These are phyloP conservation scores for Chaetomium cochliodes DNA, from an alignment of 495 filamentous ascomycete genomes.

Conservation along the genomic window DNA sequence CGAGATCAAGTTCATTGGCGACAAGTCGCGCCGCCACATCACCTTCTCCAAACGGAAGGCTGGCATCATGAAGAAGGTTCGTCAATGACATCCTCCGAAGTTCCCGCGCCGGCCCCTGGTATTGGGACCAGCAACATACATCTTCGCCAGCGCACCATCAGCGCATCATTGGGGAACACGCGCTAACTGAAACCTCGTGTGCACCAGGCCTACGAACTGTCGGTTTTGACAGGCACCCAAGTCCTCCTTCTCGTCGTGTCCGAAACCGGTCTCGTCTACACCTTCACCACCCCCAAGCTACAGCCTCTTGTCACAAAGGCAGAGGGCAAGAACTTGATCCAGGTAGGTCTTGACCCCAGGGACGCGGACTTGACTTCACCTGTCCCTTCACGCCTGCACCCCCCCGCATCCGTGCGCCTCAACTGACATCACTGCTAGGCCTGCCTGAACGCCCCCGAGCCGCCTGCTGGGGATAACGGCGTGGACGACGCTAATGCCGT, in stretches of 20 bases:
- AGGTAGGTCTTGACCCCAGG: slow-evolving; percentile 58
- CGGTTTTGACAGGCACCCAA: slow-evolving; percentile 96
- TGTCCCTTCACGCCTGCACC: no score
- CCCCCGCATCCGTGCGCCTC: background rate
- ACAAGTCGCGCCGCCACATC: slow-evolving; percentile 99
- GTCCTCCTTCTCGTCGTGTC: slow-evolving; percentile 96
- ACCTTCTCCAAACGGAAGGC: slow-evolving; percentile 99
- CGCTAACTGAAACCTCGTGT: slow-evolving; percentile 32
- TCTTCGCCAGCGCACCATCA: background rate
- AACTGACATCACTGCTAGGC: slow-evolving; percentile 52
- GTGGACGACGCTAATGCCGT: slow-evolving; percentile 68
- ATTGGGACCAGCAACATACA: background rate
- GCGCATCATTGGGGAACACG: slow-evolving; percentile 15
- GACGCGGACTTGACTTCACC: slow-evolving; percentile 14
- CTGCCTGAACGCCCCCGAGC: slow-evolving; percentile 94
- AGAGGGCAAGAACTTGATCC: slow-evolving; percentile 98
- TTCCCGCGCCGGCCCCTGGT: background rate
- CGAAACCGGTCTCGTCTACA: slow-evolving; percentile 97
- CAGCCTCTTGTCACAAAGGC: slow-evolving; percentile 98
- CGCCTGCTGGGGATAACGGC: slow-evolving; percentile 84
- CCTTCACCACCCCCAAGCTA: slow-evolving; percentile 98
- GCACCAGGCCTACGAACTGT: slow-evolving; percentile 94
- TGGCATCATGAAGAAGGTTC: slow-evolving; percentile 99
- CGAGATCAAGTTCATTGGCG: slow-evolving; percentile 99
- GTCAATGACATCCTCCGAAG: slow-evolving; percentile 32